phyloP scores from a whole-genome alignment of 495 filamentous ascomycete genomes.

The Daldinia bambusicola region DNA sequence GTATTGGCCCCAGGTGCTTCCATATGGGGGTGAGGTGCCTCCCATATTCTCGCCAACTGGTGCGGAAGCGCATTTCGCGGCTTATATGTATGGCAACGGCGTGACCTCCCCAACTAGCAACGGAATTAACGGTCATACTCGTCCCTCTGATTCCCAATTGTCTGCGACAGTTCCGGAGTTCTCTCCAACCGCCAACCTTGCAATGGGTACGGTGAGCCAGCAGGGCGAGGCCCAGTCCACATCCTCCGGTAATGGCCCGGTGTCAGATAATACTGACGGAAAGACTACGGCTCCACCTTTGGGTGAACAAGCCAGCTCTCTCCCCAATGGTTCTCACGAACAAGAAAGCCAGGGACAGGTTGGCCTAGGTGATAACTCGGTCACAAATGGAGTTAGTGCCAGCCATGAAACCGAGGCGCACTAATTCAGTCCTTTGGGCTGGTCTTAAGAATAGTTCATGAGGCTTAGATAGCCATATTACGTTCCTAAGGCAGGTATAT shows the following conservation, averaged over 20 bases:
- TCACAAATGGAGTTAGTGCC: slow-evolving; percentile 31
- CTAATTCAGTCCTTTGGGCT: slow-evolving; percentile 12
- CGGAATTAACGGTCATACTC: slow-evolving; percentile 53
- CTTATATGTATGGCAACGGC: slow-evolving; percentile 51
- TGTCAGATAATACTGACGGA: slow-evolving; percentile 16
- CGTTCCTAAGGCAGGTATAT: slow-evolving; percentile 6
- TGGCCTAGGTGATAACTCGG: slow-evolving; percentile 3
- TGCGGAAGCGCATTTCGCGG: slow-evolving; percentile 40
- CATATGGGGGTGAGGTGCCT: slow-evolving; percentile 45
- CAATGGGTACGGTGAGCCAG: slow-evolving; percentile 20
- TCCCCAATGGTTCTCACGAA: slow-evolving; percentile 28
- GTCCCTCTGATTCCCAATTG: slow-evolving; percentile 64
- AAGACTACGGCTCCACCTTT: slow-evolving; percentile 15
- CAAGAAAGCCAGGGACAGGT: slow-evolving; percentile 3
- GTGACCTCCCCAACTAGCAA: slow-evolving; percentile 54
- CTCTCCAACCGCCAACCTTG: slow-evolving; percentile 58
- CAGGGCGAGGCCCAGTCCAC: slow-evolving; percentile 9
- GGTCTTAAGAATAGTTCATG: slow-evolving; percentile 1
- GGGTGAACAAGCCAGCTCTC: slow-evolving; percentile 15
- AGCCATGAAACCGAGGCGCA: slow-evolving; percentile 17
- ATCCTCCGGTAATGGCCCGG: slow-evolving; percentile 13
- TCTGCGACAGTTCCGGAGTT: slow-evolving; percentile 83
- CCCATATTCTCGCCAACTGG: slow-evolving; percentile 50
- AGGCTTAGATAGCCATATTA: slow-evolving; percentile 4
- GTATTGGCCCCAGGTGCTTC: slow-evolving; percentile 39